A percentile compares a stretch with the other conserved stretches of the same genome.
Evolutionary conservation across 2,329 filamentous ascomycete genomes (phyloP).

Genomic region (Hymenoscyphus scutula): DNA sequence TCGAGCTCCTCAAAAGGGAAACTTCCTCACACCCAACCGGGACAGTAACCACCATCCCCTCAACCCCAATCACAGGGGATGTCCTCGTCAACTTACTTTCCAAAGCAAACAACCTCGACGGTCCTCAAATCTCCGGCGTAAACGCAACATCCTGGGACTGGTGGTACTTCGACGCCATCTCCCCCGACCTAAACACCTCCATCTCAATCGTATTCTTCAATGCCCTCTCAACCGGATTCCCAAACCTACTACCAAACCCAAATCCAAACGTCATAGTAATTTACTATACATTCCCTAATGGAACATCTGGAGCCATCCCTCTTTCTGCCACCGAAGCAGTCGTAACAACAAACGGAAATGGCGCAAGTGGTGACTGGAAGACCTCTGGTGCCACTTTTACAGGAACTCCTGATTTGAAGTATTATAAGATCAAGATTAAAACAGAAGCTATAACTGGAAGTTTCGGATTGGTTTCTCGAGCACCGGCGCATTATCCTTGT

Average conservation of each 20-base stretch:
- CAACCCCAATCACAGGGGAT: neutral
- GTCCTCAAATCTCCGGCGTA: conserved; percentile 22
- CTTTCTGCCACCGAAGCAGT: conserved; percentile 18
- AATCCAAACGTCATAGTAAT: conserved; percentile 12
- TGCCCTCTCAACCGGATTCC: conserved; percentile 36
- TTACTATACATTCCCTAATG: conserved; percentile 18
- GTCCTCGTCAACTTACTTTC: conserved; percentile 84
- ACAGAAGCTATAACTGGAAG: conserved; percentile 15
- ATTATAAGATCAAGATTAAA: conserved; percentile 19
- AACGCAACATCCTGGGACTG: conserved; percentile 30
- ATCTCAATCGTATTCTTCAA: conserved; percentile 39
- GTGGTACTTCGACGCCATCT: conserved; percentile 43
- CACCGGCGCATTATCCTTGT: conserved; percentile 33
- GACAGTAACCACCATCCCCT: conserved; percentile 3
- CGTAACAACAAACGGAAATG: conserved; percentile 16
- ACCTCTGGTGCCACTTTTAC: conserved; percentile 12
- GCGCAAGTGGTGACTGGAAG: conserved; percentile 17
- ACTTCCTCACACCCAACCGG: neutral
- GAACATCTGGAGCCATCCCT: conserved; percentile 8
- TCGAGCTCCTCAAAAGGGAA: neutral
- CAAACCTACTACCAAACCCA: conserved; percentile 30
- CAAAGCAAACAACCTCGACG: conserved; percentile 17
- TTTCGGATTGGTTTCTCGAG: conserved; percentile 15
- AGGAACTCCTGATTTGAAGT: conserved; percentile 17
- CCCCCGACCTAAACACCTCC: conserved; percentile 30